Evolutionary conservation across 495 filamentous ascomycete genomes (phyloP), one percentile per base, ranked within the genome.

Genomic region (Tuber umbilicatum): DNA sequence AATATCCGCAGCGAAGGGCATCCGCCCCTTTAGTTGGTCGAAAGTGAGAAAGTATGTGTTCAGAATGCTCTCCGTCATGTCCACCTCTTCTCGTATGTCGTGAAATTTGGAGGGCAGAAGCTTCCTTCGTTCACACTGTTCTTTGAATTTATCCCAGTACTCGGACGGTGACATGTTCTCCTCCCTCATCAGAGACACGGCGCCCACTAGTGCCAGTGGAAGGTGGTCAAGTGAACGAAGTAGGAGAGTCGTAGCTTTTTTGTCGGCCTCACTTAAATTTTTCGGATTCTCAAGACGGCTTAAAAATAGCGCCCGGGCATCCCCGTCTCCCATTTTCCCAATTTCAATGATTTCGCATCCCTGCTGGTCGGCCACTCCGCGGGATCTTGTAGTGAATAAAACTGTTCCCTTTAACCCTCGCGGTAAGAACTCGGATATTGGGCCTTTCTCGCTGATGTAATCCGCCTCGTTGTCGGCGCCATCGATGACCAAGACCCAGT

Each of bases 41-140:
- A 87, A 87, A 0, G 85, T 86, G 21, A 87, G 78, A 74, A 83
- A 72, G 85, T 84, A 88, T 40, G 85, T 86, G 5, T 79, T 82
- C 21, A 85, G 77, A 7, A 87, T 77, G 7, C 84, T 82, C 6
- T 85, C 82, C 72, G 86, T 79, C 1, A 70, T 41, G 55, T 85
- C 69, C 38, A 43, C 39, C 39, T 40, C 83, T 45, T 85, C 77
- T n/a, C 72, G 72, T 27, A 78, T 38, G 70, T 81, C 78, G 10
- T 35, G 42, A 38, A 74, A 69, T 23, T 74, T 41, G 21, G 74
- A 39, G 27, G 60, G 55, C 9, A 81, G 73, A 9, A 81, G 73
- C 23, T 39, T 21, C 23, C 70, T 73, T 71, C 68, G 68, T 2
- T 64, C 68, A 70, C 70, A 70, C 31, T 39, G 72, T 17, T 67